These are phyloP conservation scores for Inonotus hispidus DNA, from an alignment of 1,284 basidiomycete species.

Conservation along the genomic window DNA sequence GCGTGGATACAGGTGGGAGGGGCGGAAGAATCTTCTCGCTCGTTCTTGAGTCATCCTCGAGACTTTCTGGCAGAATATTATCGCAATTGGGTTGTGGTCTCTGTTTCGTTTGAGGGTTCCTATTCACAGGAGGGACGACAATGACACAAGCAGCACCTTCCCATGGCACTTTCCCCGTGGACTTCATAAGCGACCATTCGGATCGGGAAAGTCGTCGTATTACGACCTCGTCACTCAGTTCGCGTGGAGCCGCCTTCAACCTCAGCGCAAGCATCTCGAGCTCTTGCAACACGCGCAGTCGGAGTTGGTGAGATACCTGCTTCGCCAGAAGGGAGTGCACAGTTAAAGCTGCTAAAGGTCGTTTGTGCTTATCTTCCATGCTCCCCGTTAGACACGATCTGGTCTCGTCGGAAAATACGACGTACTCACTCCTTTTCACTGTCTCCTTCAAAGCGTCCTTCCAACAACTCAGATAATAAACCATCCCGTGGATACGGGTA, in stretches of 20 bases:
- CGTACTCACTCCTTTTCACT: slow-evolving; percentile 35
- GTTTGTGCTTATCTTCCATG: slow-evolving; percentile 26
- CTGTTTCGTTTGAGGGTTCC: slow-evolving; percentile 41
- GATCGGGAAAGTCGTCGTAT: slow-evolving; percentile 56
- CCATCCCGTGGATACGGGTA: slow-evolving; percentile 37
- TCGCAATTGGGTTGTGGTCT: slow-evolving; percentile 40
- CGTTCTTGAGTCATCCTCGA: slow-evolving; percentile 1
- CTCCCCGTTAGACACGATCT: no score
- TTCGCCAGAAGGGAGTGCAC: slow-evolving; percentile 37
- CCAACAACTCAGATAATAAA: slow-evolving; percentile 53
- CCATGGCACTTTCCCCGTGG: slow-evolving; percentile 43
- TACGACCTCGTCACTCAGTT: slow-evolving; percentile 29
- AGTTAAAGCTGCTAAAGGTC: slow-evolving; percentile 29
- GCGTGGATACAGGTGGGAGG: background rate
- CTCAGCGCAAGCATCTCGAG: slow-evolving; percentile 49
- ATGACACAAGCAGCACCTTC: slow-evolving; percentile 55
- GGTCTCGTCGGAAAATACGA: background rate
- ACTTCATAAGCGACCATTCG: slow-evolving; percentile 50
- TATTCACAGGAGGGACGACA: slow-evolving; percentile 65
- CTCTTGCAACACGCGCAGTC: slow-evolving; percentile 69
- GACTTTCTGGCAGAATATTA: slow-evolving; percentile 32
- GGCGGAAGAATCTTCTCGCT: background rate
- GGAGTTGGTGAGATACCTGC: slow-evolving; percentile 59
- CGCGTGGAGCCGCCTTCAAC: slow-evolving; percentile 30
- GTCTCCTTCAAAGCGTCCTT: slow-evolving; percentile 38